These are phyloP conservation scores for Petunia axillaris DNA, from an alignment of 257 asterid genomes.

Conservation along the genomic window DNA sequence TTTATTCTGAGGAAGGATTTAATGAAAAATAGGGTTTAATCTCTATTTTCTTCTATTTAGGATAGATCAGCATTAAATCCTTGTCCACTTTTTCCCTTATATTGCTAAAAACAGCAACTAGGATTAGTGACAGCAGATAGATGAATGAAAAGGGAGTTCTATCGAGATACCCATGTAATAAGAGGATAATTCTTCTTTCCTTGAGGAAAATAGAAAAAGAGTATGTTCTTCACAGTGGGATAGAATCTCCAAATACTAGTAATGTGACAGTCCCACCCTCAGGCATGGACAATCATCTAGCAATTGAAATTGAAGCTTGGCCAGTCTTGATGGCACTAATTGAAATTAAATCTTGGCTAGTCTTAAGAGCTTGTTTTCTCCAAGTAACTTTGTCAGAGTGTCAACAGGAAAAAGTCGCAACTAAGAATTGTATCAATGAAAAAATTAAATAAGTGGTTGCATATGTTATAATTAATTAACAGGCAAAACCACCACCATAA, in stretches of 20 bases:
- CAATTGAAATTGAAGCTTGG: conserved; percentile 14
- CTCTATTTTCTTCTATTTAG: neutral
- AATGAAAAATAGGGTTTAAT: neutral
- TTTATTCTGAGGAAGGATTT: neutral
- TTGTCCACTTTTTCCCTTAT: neutral
- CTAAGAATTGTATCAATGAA: neutral
- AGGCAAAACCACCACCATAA: neutral
- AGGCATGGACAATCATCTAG: neutral
- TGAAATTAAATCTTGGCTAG: conserved; percentile 13
- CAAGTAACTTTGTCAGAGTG: neutral
- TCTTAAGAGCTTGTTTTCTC: neutral
- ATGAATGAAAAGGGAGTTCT: neutral
- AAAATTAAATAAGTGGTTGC: neutral
- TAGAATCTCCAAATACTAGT: neutral
- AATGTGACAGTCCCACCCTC: neutral
- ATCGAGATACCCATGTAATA: neutral
- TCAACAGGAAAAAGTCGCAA: neutral
- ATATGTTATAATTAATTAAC: neutral
- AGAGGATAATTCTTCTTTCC: neutral
- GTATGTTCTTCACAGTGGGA: neutral
- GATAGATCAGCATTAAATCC: neutral
- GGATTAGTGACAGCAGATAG: neutral
- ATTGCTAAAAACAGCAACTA: neutral
- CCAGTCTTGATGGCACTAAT: neutral
- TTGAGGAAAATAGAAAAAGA: neutral